Percentiles rank a stretch among this genome's conserved stretches.
phyloP scores from a whole-genome alignment of 1,284 basidiomycete species.

The Termitomyces sp. region DNA sequence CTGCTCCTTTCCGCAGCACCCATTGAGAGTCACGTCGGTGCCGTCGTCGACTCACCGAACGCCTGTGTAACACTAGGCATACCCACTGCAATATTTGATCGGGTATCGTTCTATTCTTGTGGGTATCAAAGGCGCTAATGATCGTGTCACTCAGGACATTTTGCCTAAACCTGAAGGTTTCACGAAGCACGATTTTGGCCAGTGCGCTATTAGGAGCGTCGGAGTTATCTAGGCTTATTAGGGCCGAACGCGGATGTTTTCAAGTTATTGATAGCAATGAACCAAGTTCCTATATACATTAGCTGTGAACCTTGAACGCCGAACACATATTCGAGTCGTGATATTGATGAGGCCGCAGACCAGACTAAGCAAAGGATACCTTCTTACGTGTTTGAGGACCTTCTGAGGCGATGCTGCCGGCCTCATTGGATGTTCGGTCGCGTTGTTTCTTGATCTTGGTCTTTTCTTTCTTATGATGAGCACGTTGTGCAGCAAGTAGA shows the following conservation, averaged over 20 bases:
- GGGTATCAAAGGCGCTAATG: neutral
- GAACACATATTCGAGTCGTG: neutral
- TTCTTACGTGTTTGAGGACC: slow-evolving; percentile 4
- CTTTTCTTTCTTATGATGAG: slow-evolving; percentile 9
- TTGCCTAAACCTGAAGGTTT: slow-evolving; percentile 58
- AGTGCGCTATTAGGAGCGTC: slow-evolving; percentile 64
- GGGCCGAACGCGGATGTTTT: neutral
- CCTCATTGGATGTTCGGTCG: neutral
- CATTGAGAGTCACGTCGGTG: slow-evolving; percentile 71
- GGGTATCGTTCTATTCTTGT: slow-evolving; percentile 34
- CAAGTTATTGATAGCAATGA: neutral
- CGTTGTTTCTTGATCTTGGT: slow-evolving; percentile 4
- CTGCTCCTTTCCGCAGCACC: slow-evolving; percentile 73
- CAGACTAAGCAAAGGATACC: slow-evolving; percentile 7
- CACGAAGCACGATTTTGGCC: slow-evolving; percentile 51
- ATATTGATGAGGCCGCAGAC: neutral
- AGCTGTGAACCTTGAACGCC: neutral
- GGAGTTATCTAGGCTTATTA: slow-evolving; percentile 38
- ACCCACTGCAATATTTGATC: slow-evolving; percentile 69
- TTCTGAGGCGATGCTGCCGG: neutral
- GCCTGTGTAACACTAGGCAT: slow-evolving; percentile 72
- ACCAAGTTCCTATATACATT: neutral
- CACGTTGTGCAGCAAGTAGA: slow-evolving; percentile 5
- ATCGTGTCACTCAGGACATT: slow-evolving; percentile 8
- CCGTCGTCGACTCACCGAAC: slow-evolving; percentile 73